phyloP scores from a whole-genome alignment of 345 rosid genomes.

The Carallia brachiata region DNA sequence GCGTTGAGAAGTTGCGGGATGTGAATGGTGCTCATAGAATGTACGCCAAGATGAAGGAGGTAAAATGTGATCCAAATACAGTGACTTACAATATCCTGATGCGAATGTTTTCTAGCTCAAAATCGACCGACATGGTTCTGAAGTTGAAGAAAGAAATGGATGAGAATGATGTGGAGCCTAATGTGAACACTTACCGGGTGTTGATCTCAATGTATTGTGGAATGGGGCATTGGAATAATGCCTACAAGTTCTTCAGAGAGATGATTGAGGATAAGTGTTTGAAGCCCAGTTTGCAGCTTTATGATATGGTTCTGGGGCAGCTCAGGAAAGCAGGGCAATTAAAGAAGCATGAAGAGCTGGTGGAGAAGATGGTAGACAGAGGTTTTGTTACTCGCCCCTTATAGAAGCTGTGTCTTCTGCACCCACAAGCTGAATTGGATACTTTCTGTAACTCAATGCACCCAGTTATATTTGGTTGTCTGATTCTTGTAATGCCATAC shows the following conservation, averaged over 20 bases:
- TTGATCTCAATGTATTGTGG: conserved; percentile 83
- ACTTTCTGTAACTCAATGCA: neutral
- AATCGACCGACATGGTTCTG: conserved; percentile 83
- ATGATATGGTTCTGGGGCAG: conserved; percentile 70
- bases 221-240: conserved; percentile 97
- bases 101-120: conserved; percentile 67
- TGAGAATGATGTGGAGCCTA: conserved; percentile 69
- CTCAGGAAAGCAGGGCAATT: conserved; percentile 77
- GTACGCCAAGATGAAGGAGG: conserved; percentile 69
- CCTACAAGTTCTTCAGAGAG: conserved; percentile 69
- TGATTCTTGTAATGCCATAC: neutral
- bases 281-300: conserved; percentile 61
- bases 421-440: neutral
- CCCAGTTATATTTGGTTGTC: neutral
- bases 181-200: conserved; percentile 78
- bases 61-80: conserved; percentile 55
- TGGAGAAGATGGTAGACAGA: conserved; percentile 75
- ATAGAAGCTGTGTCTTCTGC: conserved; percentile 14
- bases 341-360: conserved; percentile 91
- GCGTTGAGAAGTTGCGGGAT: conserved; percentile 65
- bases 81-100: conserved; percentile 77
- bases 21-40: conserved; percentile 80
- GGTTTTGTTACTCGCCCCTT: conserved; percentile 60
- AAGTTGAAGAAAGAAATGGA: conserved; percentile 96
- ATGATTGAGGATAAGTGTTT: conserved; percentile 86